Evolutionary conservation across 148 eudicot genomes (phyloP).

Genomic region (Heliamphora exappendiculata): DNA sequence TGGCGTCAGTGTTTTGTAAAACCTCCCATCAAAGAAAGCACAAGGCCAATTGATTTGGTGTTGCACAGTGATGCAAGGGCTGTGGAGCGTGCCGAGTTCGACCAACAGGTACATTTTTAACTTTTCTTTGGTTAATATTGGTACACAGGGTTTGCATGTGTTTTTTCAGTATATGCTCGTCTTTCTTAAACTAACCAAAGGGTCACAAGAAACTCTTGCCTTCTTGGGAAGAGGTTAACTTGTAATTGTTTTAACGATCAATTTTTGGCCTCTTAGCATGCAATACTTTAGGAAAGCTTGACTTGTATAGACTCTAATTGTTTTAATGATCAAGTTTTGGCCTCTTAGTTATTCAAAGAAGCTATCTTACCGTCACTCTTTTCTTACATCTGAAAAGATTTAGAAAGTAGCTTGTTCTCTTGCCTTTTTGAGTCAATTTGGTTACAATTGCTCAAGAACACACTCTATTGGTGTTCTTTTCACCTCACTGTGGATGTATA

Average conservation of each 20-base stretch:
- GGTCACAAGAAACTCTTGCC: neutral
- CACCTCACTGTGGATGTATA: neutral
- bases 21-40: conserved; percentile 74
- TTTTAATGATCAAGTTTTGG: neutral
- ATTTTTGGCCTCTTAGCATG: neutral
- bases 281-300: neutral
- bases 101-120: conserved; percentile 51
- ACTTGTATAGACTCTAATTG: neutral
- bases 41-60: conserved; percentile 69
- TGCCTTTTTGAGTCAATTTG: neutral
- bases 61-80: conserved; percentile 81
- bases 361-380: no score
- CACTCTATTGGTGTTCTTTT: neutral
- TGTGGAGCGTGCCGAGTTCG: conserved; percentile 81
- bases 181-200: neutral
- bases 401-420: neutral
- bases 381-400: no score
- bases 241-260: neutral
- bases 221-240: neutral
- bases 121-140: neutral
- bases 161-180: neutral
- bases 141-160: neutral
- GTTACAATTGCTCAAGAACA: neutral
- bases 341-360: neutral
- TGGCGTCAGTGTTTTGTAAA: conserved; percentile 54